phyloP scores from a whole-genome alignment of 2,329 filamentous ascomycete genomes.

The Fusarium nisikadoi region DNA sequence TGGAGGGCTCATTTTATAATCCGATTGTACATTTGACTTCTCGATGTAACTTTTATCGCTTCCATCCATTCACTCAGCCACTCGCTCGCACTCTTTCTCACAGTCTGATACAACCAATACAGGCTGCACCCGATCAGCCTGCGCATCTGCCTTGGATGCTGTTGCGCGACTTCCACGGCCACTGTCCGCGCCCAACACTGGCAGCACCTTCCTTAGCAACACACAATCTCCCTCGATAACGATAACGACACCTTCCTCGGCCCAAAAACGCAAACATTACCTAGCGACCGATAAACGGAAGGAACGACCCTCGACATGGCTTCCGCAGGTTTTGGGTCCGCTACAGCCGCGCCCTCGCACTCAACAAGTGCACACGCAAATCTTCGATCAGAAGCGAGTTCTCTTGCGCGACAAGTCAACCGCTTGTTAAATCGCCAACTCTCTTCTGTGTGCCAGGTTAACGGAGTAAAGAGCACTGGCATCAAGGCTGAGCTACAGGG shows the following conservation, averaged over 20 bases:
- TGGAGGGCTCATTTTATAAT: not conserved
- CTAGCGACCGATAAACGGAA: constrained; percentile 13
- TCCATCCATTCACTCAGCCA: not conserved
- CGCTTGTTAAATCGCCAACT: constrained; percentile 71
- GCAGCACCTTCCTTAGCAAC: constrained; percentile 23
- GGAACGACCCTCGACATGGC: constrained; percentile 38
- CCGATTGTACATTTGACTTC: not conserved
- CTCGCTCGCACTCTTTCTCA: not conserved
- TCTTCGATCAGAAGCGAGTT: constrained; percentile 55
- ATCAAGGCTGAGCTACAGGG: constrained; percentile 85
- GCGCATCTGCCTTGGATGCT: constrained; percentile 44
- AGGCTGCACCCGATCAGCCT: constrained; percentile 32
- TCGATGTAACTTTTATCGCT: constrained; percentile 3
- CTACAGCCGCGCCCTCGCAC: constrained; percentile 25
- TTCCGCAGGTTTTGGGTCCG: constrained; percentile 39
- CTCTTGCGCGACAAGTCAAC: constrained; percentile 58
- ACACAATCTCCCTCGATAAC: not conserved
- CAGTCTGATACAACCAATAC: constrained; percentile 20
- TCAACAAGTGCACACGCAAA: constrained; percentile 39
- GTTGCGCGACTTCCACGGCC: constrained; percentile 39
- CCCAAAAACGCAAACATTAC: not conserved
- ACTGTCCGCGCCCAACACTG: constrained; percentile 16
- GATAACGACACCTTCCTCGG: constrained; percentile 1
- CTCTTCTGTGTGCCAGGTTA: constrained; percentile 78
- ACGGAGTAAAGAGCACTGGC: constrained; percentile 81